Conservation (phyloP, 176 grass and related monocot species). For the Cenchrus purpureus region DNA sequence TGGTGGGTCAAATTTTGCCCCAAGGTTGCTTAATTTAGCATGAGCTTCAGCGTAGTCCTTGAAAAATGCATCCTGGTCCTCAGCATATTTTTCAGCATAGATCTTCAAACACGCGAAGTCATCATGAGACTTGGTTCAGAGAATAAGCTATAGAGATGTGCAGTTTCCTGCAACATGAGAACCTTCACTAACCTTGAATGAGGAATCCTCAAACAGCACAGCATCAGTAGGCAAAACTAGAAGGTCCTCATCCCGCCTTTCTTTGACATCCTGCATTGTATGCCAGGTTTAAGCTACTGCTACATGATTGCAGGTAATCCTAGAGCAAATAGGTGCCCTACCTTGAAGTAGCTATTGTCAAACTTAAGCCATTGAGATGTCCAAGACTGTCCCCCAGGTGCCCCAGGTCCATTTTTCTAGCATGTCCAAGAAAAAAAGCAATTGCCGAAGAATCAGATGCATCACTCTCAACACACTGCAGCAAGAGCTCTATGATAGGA, state of each 20-base stretch:
- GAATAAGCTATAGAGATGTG: not conserved
- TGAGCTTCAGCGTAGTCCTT: constrained; percentile 91
- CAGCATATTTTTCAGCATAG: constrained; percentile 86
- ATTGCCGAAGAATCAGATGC: not conserved
- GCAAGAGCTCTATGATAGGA: not conserved
- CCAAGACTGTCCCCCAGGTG: constrained; percentile 94
- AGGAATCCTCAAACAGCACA: constrained; percentile 85
- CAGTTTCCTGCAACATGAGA: constrained; percentile 9
- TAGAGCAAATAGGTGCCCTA: constrained; percentile 33
- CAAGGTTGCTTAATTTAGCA: constrained; percentile 95
- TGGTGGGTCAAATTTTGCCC: constrained; percentile 82
- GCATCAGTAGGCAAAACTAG: constrained; percentile 91
- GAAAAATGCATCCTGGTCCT: constrained; percentile 84
- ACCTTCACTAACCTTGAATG: constrained; percentile 74
- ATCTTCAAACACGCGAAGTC: constrained; percentile 43
- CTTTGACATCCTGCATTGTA: constrained; percentile 68
- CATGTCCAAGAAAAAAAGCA: constrained; percentile 20
- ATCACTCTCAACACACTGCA: not conserved
- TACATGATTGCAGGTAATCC: constrained; percentile 5
- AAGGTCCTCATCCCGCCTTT: constrained; percentile 70
- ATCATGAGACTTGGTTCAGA: constrained; percentile 28
- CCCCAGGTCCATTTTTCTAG: constrained; percentile 95
- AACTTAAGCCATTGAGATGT: constrained; percentile 95
- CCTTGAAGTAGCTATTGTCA: constrained; percentile 96
- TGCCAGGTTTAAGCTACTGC: constrained; percentile 3